Conservation (phyloP, 352 stramenopile genomes). For the Blastocystis sp. region DNA sequence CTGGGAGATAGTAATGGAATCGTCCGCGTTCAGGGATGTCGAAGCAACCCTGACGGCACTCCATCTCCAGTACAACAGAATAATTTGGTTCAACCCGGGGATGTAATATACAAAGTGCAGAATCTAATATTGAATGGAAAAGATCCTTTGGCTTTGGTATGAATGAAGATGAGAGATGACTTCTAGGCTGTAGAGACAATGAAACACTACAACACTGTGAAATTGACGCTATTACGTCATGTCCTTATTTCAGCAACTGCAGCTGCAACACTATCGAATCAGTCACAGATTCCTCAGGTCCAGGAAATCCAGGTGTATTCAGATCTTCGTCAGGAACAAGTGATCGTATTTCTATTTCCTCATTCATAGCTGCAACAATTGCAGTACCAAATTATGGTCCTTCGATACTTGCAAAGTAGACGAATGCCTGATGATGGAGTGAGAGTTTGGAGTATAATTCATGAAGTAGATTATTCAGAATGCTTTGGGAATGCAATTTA, state of each 20-base stretch:
- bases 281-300: not conserved
- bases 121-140: constrained; percentile 32
- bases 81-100: not conserved
- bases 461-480: constrained; percentile 37
- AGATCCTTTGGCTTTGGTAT: constrained; percentile 27
- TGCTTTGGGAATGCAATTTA: constrained; percentile 3
- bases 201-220: constrained; percentile 1
- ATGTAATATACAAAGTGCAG: constrained; percentile 57
- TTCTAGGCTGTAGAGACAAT: constrained; percentile 51
- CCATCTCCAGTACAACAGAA: constrained; percentile 24
- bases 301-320: constrained; percentile 54
- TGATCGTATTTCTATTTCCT: not conserved
- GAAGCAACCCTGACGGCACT: constrained; percentile 16
- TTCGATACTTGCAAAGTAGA: constrained; percentile 6
- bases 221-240: constrained; percentile 15
- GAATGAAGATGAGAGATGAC: not conserved
- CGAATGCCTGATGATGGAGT: constrained; percentile 50
- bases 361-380: not conserved
- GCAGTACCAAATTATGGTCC: constrained; percentile 57
- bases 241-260: not conserved
- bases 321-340: constrained; percentile 9
- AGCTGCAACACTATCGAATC: not conserved
- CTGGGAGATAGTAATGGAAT: constrained; percentile 43
- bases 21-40: constrained; percentile 47
- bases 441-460: not conserved